These are phyloP conservation scores for Xylaria sp. DNA, from an alignment of 2,329 filamentous ascomycete species.

Conservation along the genomic window DNA sequence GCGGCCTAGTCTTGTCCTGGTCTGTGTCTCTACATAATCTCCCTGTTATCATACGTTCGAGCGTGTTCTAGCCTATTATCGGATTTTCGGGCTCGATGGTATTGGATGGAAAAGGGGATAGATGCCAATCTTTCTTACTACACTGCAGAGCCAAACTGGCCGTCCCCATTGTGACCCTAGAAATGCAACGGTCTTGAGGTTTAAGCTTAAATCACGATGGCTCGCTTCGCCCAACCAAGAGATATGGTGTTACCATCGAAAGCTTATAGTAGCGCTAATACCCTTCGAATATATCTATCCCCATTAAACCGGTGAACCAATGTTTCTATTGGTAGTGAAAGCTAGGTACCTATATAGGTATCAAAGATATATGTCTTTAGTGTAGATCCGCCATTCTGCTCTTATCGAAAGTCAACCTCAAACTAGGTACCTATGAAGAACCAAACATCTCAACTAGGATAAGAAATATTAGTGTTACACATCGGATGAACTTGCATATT, in stretches of 20 bases:
- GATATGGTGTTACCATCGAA: no score
- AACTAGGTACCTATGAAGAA: no score
- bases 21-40: not conserved
- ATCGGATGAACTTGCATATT: constrained; percentile 20
- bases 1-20: not conserved
- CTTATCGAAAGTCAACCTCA: no score
- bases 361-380: no score
- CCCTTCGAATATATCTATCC: no score
- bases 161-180: constrained; percentile 1
- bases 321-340: no score
- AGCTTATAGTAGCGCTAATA: no score
- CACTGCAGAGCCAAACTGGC: constrained; percentile 18
- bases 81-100: constrained; percentile 6
- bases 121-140: constrained; percentile 28
- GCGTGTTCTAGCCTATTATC: not conserved
- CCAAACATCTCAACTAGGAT: no score
- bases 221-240: constrained; percentile 20
- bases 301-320: no score
- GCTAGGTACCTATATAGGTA: no score
- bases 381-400: no score
- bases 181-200: constrained; percentile 26
- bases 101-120: constrained; percentile 18
- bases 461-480: no score
- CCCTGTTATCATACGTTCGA: constrained; percentile 16
- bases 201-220: constrained; percentile 34